Evolutionary conservation across 2,329 filamentous ascomycete genomes (phyloP), one percentile per base, ranked within the genome.

Genomic region (Phaeophleospora eucalypticola): DNA sequence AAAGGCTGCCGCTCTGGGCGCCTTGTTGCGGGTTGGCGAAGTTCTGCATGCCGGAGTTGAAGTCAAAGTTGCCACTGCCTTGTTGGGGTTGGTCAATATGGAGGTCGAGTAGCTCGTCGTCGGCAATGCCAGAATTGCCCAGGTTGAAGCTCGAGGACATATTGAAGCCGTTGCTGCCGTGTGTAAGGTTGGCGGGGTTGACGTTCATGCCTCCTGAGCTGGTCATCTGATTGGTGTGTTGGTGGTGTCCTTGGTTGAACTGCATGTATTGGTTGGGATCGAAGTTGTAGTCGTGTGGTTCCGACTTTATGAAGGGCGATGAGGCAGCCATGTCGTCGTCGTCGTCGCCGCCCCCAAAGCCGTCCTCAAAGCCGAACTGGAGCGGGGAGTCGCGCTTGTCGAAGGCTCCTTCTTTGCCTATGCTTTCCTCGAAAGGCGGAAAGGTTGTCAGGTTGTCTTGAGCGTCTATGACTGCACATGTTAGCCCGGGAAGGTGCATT

Each of bases 61-160:
- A 61, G 48, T 64, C 59, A 49, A 63, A 60, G 44, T 56, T 57
- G 47, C 53, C 59, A 51, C 55, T 57, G 29, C 61, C 57, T 14
- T 66, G 60, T 27, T 63, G 63, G 49, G 51, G 46, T 32, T 59
- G 58, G 40, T 71, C 67, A 37, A 65, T 54, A 18, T 64, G 77
- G 7, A 91, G 75, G 56, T 95, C 90, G 38, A 91, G 77, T 38
- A 97, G 76, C 65, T 96, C 91, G 54, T 96, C 91, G 56, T 95
- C 91, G 52, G 82, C 84, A 56, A 95, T 90, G 34, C 85, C 79
- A 9, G 87, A 86, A 51, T 84, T 86, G 49, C 85, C 86, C 58
- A 83, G 83, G 37, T 85, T 84, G 71, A 89, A 95, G 65, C 80
- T 84, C 48, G 82, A 83, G 56, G 77, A 59, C 56, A 62, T 59